These are phyloP conservation scores for Eucalyptus marginata DNA, from an alignment of 345 rosid species.

Conservation along the genomic window DNA sequence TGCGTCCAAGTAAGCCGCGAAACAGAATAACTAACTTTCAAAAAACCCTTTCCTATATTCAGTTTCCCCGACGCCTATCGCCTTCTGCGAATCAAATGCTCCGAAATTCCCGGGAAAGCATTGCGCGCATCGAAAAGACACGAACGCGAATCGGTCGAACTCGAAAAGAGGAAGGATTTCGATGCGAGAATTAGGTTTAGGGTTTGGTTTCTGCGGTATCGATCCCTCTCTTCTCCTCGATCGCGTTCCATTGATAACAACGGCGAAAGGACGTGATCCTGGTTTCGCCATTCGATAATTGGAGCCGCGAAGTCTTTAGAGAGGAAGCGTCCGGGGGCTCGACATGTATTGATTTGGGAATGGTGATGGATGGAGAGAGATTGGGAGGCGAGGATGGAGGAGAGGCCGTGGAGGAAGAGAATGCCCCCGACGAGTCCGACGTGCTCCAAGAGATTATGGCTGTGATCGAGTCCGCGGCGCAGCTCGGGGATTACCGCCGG, in stretches of 20 bases:
- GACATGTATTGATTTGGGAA: neutral
- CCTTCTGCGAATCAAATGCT: neutral
- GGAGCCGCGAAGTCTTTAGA: neutral
- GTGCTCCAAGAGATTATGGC: constrained; percentile 22
- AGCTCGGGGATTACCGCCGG: constrained; percentile 31
- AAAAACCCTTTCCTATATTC: neutral
- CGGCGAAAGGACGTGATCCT: neutral
- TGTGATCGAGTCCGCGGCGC: constrained; percentile 31
- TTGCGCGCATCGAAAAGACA: neutral
- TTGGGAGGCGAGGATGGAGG: constrained; percentile 5
- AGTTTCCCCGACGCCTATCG: neutral
- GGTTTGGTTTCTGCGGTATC: neutral
- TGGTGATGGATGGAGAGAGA: constrained; percentile 19
- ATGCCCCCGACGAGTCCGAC: neutral
- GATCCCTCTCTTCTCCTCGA: neutral
- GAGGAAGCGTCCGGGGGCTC: neutral
- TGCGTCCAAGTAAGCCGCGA: neutral
- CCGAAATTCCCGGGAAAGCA: neutral
- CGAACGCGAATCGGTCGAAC: neutral
- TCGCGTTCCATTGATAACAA: neutral
- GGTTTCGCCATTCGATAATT: neutral
- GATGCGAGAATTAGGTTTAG: neutral
- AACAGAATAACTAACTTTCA: neutral
- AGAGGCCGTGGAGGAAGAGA: constrained; percentile 7
- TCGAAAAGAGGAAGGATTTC: neutral